A percentile compares a stretch with the other conserved stretches of the same genome.
These are phyloP conservation scores for Ganoderma leucocontextum DNA, from an alignment of 1,284 basidiomycete genomes.

Conservation along the genomic window DNA sequence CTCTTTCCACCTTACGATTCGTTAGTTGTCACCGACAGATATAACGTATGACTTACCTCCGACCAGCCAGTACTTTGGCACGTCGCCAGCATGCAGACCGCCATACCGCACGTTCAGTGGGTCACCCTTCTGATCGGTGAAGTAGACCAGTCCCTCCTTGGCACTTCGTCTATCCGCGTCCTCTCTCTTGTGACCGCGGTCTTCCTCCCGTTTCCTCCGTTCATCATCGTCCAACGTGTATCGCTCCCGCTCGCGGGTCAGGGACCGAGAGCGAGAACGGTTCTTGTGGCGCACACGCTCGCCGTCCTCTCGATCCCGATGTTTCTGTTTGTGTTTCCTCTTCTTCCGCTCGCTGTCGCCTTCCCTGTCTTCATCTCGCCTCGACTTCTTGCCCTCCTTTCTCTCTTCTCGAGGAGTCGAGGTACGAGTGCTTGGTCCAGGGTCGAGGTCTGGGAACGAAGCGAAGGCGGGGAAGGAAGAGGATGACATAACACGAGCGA, in stretches of 20 bases:
- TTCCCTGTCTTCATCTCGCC: constrained; percentile 21
- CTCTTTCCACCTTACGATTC: constrained; percentile 68
- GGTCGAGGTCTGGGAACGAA: constrained; percentile 68
- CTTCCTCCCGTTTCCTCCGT: constrained; percentile 47
- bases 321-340: constrained; percentile 27
- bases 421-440: constrained; percentile 45
- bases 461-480: constrained; percentile 66
- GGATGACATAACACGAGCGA: constrained; percentile 50
- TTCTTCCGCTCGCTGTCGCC: constrained; percentile 21
- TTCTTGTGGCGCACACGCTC: constrained; percentile 16
- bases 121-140: constrained; percentile 77
- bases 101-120: constrained; percentile 74
- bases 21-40: constrained; percentile 54
- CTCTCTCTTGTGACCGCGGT: constrained; percentile 31
- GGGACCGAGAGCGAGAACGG: constrained; percentile 21
- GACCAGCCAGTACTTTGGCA: constrained; percentile 72
- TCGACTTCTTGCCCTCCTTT: constrained; percentile 37
- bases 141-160: constrained; percentile 52
- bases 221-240: constrained; percentile 43
- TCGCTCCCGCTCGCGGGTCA: not conserved
- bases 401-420: constrained; percentile 31
- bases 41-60: constrained; percentile 53
- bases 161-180: constrained; percentile 5
- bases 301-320: constrained; percentile 30
- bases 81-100: constrained; percentile 65